phyloP scores from a whole-genome alignment of 2,329 filamentous ascomycete genomes.

The Xylaria sp. region DNA sequence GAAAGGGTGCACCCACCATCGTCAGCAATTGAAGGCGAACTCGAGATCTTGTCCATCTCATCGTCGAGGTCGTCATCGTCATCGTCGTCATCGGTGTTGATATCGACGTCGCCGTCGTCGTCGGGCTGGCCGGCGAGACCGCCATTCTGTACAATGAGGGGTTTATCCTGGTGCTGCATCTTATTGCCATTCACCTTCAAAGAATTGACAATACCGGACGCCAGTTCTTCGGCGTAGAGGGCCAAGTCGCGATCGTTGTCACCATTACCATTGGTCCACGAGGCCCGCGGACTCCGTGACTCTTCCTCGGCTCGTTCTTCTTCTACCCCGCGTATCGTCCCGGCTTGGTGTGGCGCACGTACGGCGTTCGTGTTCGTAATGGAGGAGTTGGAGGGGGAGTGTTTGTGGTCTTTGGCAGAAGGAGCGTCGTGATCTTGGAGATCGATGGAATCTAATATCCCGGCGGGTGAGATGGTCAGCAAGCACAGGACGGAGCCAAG shows the following conservation, averaged over 20 bases:
- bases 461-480: constrained; percentile 28
- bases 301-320: constrained; percentile 72
- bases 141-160: constrained; percentile 58
- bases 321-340: constrained; percentile 73
- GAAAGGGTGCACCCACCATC: constrained; percentile 76
- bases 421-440: constrained; percentile 79
- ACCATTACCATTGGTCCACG: constrained; percentile 42
- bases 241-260: constrained; percentile 40
- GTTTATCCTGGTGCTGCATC: constrained; percentile 50
- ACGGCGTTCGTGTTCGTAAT: constrained; percentile 38
- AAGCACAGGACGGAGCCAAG: constrained; percentile 15
- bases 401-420: constrained; percentile 76
- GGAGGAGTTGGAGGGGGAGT: constrained; percentile 46
- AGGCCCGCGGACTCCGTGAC: constrained; percentile 56
- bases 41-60: constrained; percentile 98
- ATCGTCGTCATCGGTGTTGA: constrained; percentile 51
- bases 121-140: constrained; percentile 41
- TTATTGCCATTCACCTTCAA: constrained; percentile 38
- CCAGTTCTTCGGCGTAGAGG: constrained; percentile 43
- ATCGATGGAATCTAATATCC: constrained; percentile 76
- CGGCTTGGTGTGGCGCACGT: constrained; percentile 76
- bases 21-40: constrained; percentile 88
- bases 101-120: constrained; percentile 61
- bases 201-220: constrained; percentile 37
- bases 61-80: constrained; percentile 77